Conservation (phyloP, 257 asterid genomes). For the Rehmannia glutinosa region DNA sequence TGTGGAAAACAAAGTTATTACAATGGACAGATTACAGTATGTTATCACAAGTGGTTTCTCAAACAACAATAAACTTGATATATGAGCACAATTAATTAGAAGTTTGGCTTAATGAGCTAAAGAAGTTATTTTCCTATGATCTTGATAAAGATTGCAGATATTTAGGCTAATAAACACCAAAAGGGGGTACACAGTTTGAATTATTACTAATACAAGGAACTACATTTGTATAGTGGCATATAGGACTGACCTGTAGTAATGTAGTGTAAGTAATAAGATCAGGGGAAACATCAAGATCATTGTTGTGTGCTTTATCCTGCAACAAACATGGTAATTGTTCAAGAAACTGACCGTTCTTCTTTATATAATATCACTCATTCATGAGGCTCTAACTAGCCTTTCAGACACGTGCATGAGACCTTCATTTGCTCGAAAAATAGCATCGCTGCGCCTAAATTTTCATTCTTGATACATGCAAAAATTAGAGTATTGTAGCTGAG, state of each 20-base stretch:
- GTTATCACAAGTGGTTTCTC: not conserved
- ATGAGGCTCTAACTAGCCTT: constrained; percentile 63
- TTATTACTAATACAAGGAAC: constrained; percentile 8
- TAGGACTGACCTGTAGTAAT: constrained; percentile 45
- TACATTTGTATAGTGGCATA: not conserved
- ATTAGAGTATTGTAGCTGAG: constrained; percentile 63
- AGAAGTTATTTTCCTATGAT: not conserved
- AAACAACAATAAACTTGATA: constrained; percentile 12
- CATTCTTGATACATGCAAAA: constrained; percentile 55
- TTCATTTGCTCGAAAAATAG: constrained; percentile 56
- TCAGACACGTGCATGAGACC: constrained; percentile 52
- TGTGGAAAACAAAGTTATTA: not conserved
- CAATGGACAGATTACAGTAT: not conserved
- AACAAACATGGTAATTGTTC: constrained; percentile 21
- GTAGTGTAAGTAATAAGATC: constrained; percentile 66
- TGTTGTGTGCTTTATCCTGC: constrained; percentile 53
- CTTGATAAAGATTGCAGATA: not conserved
- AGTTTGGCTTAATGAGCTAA: constrained; percentile 5
- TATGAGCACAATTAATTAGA: not conserved
- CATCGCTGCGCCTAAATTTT: constrained; percentile 47
- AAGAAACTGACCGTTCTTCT: constrained; percentile 11
- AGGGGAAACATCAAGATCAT: constrained; percentile 39
- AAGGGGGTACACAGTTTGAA: not conserved
- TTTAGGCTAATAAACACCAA: constrained; percentile 8
- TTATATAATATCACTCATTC: constrained; percentile 20